Evolutionary conservation across 1,284 basidiomycete species (phyloP), one percentile per base, ranked within the genome.

Genomic region (Serendipita sp.): DNA sequence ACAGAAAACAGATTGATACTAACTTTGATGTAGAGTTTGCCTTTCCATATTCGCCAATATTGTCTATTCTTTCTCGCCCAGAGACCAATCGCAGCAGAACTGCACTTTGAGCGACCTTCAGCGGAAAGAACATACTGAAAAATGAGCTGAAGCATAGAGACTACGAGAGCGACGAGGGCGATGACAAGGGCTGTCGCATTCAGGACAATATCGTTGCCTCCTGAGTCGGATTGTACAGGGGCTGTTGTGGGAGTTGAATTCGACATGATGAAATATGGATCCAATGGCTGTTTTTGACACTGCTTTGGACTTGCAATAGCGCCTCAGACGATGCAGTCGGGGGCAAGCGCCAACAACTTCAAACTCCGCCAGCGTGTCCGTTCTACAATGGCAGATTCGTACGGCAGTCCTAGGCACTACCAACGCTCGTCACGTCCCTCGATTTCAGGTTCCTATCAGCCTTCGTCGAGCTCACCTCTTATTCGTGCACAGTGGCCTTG

Each of bases 401-500:
- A 29, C 30, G 53, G 53, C 22, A 58, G 26, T n/a, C 53, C 53
- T 34, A 17, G 53, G 6, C 17, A 58, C 30, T 58, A n/a, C n/a
- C 53, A 58, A 34, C 53, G 53, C 32, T 26, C 53, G 15, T n/a
- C 26, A 8, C 53, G 53, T 58, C 22, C 53, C 32, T 58, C 53
- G 32, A n/a, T 58, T 58, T 58, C 53, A 5, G 29, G 45, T 49
- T 58, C 53, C 4, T 26, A 17, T 17, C 17, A 30, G 29, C 47
- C 63, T 53, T 62, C 61, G 12, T 61, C 63, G 2, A 22, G 61
- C 13, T 17, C 61, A 17, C 53, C 63, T 22, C 41, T 64, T 15
- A 50, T 61, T 4, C 61, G 63, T 32, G 47, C 63, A 12, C 61
- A 64, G n/a, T 63, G 63, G 61, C 63, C 63, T 32, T 64, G 63